Percentiles rank a stretch among this genome's conserved stretches.
Evolutionary conservation across 2,329 filamentous ascomycete genomes (phyloP).

Genomic region (Didymosphaeria variabile): DNA sequence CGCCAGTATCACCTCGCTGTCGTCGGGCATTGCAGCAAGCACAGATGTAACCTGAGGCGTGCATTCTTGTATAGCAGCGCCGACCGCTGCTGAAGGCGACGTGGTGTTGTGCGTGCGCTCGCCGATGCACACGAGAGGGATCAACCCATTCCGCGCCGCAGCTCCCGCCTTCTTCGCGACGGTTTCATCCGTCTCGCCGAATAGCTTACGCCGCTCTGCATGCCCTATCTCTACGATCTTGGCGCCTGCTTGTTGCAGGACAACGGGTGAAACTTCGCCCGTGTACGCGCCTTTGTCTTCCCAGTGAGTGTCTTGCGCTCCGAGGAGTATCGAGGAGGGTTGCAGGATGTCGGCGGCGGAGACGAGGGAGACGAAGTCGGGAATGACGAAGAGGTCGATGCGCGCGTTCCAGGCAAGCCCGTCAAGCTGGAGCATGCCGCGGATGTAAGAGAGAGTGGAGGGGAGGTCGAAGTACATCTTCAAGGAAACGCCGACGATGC

Average conservation of each 20-base stretch:
- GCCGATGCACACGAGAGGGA: slow-evolving; percentile 82
- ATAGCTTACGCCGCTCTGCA: slow-evolving; percentile 76
- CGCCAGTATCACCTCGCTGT: slow-evolving; percentile 77
- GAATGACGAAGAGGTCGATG: slow-evolving; percentile 78
- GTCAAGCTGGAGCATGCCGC: slow-evolving; percentile 54
- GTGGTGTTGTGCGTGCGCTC: slow-evolving; percentile 64
- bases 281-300: slow-evolving; percentile 78
- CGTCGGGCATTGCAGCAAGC: slow-evolving; percentile 66
- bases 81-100: slow-evolving; percentile 60
- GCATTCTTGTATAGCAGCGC: slow-evolving; percentile 72
- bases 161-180: slow-evolving; percentile 76
- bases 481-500: slow-evolving; percentile 75
- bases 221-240: slow-evolving; percentile 81
- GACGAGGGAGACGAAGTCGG: slow-evolving; percentile 77
- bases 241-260: slow-evolving; percentile 73
- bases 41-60: slow-evolving; percentile 71
- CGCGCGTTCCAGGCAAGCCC: slow-evolving; percentile 63
- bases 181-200: slow-evolving; percentile 76
- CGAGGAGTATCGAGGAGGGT: slow-evolving; percentile 66
- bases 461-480: slow-evolving; percentile 82
- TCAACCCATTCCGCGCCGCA: slow-evolving; percentile 72
- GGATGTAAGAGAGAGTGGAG: slow-evolving; percentile 63
- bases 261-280: slow-evolving; percentile 76
- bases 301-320: slow-evolving; percentile 79
- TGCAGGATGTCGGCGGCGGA: slow-evolving; percentile 60